Conservation (phyloP, 2,329 filamentous ascomycete genomes). For the Dryadomyces quercivorus region DNA sequence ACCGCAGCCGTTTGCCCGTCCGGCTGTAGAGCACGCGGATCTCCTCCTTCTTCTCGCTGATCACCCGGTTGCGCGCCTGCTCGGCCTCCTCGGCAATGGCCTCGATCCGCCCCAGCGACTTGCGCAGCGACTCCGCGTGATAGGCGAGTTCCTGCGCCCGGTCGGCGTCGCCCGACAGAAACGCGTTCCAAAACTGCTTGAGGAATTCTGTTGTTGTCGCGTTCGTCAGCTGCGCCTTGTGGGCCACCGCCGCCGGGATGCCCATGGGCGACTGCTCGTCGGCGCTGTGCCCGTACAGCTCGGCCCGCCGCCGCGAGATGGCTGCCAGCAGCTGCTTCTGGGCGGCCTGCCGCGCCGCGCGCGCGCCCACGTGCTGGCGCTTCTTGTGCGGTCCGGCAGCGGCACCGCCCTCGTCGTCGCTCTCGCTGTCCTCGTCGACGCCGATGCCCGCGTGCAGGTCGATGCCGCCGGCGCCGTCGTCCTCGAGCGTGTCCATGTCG, state of each 20-base stretch:
- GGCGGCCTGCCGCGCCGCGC: conserved; percentile 49
- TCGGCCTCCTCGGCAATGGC: conserved; percentile 74
- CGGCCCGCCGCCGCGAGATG: conserved; percentile 47
- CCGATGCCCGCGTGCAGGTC: conserved; percentile 54
- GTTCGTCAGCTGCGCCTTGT: conserved; percentile 58
- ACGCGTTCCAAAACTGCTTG: conserved; percentile 94
- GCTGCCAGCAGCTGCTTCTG: conserved; percentile 55
- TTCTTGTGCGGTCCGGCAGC: conserved; percentile 7
- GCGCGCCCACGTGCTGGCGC: conserved; percentile 51
- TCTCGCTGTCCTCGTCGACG: conserved; percentile 58
- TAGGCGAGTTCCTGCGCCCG: conserved; percentile 71
- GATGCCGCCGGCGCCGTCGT: conserved; percentile 35
- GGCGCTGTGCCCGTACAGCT: conserved; percentile 38
- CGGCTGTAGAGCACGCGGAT: conserved; percentile 57
- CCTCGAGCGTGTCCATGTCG: conserved; percentile 44
- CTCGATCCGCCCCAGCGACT: conserved; percentile 66
- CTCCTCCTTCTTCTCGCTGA: conserved; percentile 56
- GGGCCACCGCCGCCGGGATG: conserved; percentile 40
- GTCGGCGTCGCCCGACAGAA: conserved; percentile 75
- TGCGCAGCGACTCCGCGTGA: conserved; percentile 68
- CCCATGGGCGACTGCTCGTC: conserved; percentile 42
- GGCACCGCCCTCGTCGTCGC: conserved; percentile 38
- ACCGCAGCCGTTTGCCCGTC: conserved; percentile 61
- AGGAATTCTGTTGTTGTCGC: conserved; percentile 91
- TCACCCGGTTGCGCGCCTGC: conserved; percentile 51